phyloP scores from a whole-genome alignment of 176 grass and related monocot species.

The Carex kokanica region DNA sequence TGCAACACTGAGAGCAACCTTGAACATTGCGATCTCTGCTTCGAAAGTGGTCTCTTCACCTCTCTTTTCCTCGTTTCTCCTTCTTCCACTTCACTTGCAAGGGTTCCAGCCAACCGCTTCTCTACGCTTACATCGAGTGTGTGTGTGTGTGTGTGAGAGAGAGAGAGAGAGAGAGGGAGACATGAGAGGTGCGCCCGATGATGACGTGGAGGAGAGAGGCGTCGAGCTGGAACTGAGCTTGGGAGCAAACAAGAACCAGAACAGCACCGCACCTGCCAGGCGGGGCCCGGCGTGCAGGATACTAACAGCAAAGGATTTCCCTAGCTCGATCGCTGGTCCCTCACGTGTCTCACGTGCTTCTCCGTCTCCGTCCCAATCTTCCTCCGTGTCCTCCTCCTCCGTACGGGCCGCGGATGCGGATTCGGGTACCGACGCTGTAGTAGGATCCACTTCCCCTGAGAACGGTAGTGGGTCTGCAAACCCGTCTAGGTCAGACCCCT shows the following conservation, averaged over 20 bases:
- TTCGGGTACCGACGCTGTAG: background rate
- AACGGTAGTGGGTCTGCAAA: constrained; percentile 19
- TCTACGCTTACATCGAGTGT: background rate
- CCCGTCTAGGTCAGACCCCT: constrained; percentile 20
- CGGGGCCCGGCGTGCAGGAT: constrained; percentile 33
- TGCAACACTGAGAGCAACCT: background rate
- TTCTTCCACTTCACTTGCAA: background rate
- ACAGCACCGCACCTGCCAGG: background rate
- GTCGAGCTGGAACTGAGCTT: constrained; percentile 41
- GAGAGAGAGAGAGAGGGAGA: background rate
- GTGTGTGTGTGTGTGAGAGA: background rate
- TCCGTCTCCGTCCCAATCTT: constrained; percentile 14
- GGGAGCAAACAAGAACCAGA: constrained; percentile 25
- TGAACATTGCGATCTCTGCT: background rate
- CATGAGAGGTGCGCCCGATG: background rate
- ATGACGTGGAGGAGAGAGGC: constrained; percentile 9
- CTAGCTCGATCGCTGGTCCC: background rate
- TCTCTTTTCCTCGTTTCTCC: background rate
- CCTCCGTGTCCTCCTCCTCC: constrained; percentile 28
- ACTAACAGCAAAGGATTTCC: constrained; percentile 35
- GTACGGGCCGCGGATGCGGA: background rate
- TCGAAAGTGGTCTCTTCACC: background rate
- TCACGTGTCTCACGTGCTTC: constrained; percentile 20
- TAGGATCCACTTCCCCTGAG: constrained; percentile 25
- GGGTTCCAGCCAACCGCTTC: background rate